Evolutionary conservation across 345 rosid species (phyloP).

Genomic region (Populus ilicifolia): DNA sequence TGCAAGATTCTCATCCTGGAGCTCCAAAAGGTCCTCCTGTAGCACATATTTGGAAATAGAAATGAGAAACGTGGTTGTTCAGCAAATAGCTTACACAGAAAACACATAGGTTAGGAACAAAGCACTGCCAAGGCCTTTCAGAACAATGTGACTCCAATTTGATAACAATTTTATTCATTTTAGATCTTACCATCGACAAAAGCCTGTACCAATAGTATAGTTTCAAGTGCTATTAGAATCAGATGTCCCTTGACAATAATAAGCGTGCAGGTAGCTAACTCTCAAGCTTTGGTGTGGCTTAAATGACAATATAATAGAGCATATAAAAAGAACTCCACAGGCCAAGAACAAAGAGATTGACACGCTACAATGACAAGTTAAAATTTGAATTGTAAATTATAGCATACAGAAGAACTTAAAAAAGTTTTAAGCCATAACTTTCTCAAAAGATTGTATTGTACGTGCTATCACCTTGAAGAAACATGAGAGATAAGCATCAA

Average conservation of each 20-base stretch:
- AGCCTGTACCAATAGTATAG: too few species aligned
- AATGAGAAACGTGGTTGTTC: neutral
- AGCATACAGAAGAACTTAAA: neutral
- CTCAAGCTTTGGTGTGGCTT: too few species aligned
- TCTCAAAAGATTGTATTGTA: neutral
- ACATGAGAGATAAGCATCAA: neutral
- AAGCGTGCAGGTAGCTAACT: too few species aligned
- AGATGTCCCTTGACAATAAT: too few species aligned
- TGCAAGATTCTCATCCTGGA: slow-evolving; percentile 80
- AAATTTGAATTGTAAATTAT: neutral
- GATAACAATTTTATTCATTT: too few species aligned
- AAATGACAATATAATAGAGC: too few species aligned
- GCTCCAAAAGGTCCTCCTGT: slow-evolving; percentile 75
- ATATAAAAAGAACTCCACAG: too few species aligned
- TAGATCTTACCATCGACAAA: too few species aligned
- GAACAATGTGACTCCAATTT: neutral
- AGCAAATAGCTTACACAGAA: neutral
- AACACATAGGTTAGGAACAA: neutral
- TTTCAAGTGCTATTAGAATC: too few species aligned
- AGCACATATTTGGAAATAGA: slow-evolving; percentile 13
- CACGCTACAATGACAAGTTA: too few species aligned
- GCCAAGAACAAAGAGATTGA: too few species aligned
- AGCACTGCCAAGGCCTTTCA: neutral
- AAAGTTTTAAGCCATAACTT: neutral
- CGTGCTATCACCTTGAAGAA: neutral